A percentile compares a stretch with the other conserved stretches of the same genome.
Evolutionary conservation across 2,329 filamentous ascomycete genomes (phyloP).

Genomic region (Bretziella fagacearum): DNA sequence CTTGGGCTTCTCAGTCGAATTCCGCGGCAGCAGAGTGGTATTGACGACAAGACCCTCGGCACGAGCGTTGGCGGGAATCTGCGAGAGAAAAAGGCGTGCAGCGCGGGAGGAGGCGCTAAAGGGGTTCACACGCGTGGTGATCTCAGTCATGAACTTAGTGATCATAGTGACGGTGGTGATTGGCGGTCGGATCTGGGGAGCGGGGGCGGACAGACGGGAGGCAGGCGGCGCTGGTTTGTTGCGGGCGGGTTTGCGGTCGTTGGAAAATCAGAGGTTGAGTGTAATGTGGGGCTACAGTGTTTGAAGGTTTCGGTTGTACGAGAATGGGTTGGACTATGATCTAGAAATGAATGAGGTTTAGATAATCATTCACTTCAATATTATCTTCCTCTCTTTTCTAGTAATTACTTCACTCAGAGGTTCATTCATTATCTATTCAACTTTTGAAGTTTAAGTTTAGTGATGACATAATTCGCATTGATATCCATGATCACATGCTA

Average conservation of each 20-base stretch:
- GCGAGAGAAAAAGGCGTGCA: constrained; percentile 72
- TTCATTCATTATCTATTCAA: no score
- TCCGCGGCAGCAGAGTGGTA: constrained; percentile 55
- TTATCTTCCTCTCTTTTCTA: no score
- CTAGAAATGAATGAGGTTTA: no score
- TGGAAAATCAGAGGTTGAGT: constrained; percentile 7
- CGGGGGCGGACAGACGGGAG: neutral
- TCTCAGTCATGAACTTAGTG: constrained; percentile 69
- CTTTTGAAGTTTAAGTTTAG: no score
- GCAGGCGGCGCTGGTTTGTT: neutral
- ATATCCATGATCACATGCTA: no score
- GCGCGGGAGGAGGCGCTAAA: constrained; percentile 67
- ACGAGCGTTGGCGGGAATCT: constrained; percentile 66
- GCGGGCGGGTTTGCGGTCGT: neutral
- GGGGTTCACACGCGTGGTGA: constrained; percentile 80
- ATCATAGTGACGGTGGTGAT: constrained; percentile 44
- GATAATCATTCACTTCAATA: no score
- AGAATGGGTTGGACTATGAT: no score
- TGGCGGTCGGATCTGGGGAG: neutral
- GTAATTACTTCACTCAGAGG: no score
- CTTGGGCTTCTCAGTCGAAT: constrained; percentile 49
- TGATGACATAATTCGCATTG: no score
- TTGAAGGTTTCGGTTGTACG: no score
- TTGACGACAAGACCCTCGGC: constrained; percentile 57
- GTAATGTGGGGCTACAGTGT: constrained; percentile 6